These are phyloP conservation scores for Oryza glaberrima DNA, from an alignment of 176 grass and related monocot species.

Conservation along the genomic window DNA sequence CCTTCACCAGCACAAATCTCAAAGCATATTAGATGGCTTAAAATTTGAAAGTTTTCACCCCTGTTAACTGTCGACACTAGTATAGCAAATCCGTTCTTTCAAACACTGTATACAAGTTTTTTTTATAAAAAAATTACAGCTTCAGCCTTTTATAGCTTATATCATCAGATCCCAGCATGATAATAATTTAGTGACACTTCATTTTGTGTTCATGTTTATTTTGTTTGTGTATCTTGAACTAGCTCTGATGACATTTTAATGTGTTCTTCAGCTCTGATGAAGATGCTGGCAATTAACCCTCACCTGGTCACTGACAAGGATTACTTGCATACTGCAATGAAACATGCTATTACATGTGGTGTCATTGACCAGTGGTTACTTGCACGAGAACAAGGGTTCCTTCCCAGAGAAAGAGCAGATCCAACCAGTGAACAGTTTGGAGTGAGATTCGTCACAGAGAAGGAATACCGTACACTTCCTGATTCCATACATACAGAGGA, in stretches of 20 bases:
- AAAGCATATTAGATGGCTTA: no score
- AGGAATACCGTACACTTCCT: constrained; percentile 59
- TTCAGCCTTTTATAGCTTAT: neutral
- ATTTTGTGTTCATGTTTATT: constrained; percentile 1
- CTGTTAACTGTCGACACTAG: no score
- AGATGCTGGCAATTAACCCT: constrained; percentile 61
- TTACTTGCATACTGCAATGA: constrained; percentile 61
- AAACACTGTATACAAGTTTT: neutral
- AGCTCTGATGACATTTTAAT: neutral
- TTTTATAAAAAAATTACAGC: neutral
- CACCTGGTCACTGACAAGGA: constrained; percentile 62
- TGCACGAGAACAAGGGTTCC: constrained; percentile 58
- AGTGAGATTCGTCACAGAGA: constrained; percentile 57
- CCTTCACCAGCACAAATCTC: no score
- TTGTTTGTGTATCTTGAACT: constrained; percentile 16
- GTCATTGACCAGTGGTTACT: constrained; percentile 74
- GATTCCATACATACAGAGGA: neutral
- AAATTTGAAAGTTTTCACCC: no score
- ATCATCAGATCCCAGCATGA: constrained; percentile 1
- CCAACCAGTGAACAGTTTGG: constrained; percentile 25
- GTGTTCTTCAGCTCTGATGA: constrained; percentile 68
- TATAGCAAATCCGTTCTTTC: neutral
- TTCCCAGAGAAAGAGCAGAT: constrained; percentile 45
- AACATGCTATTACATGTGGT: constrained; percentile 71
- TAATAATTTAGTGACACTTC: neutral